A percentile compares a stretch with the other conserved stretches of the same genome.
These are phyloP conservation scores for Eimeria falciformis DNA, from an alignment of 169 alveolate genomes.

Conservation along the genomic window DNA sequence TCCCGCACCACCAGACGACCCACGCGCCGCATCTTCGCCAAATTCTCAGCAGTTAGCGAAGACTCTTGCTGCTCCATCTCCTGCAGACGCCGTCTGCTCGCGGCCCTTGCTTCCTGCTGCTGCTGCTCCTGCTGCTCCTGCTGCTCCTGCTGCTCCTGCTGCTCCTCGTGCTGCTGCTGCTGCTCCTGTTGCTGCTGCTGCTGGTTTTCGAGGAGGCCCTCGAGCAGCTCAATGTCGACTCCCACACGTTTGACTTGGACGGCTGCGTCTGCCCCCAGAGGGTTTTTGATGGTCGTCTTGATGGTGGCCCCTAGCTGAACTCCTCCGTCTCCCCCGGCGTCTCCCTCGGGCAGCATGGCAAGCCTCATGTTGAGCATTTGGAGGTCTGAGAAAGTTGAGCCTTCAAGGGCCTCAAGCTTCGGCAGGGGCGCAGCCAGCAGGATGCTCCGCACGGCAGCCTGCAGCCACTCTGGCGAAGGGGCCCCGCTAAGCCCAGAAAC, in stretches of 20 bases:
- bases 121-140: not conserved
- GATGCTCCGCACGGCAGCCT: not conserved
- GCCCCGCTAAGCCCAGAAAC: not conserved
- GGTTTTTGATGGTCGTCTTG: not conserved
- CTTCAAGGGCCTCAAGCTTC: not conserved
- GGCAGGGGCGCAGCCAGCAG: constrained; percentile 27
- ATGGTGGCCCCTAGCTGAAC: constrained; percentile 52
- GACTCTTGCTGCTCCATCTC: no score
- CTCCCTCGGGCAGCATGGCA: not conserved
- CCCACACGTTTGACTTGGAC: not conserved
- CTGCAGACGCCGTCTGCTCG: no score
- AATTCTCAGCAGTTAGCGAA: no score
- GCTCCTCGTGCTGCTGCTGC: not conserved
- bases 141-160: not conserved
- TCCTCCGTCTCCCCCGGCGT: constrained; percentile 1
- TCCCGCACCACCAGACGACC: constrained; percentile 16
- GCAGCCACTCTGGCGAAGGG: constrained; percentile 26
- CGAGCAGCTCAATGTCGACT: constrained; percentile 43
- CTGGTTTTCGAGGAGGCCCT: not conserved
- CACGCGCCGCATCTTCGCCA: not conserved
- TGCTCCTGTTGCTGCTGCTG: not conserved
- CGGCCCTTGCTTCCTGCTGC: not conserved
- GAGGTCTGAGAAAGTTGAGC: constrained; percentile 1
- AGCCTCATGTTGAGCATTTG: not conserved
- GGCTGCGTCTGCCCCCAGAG: constrained; percentile 29